These are phyloP conservation scores for Daldinia bambusicola DNA, from an alignment of 495 filamentous ascomycete genomes.

Conservation along the genomic window DNA sequence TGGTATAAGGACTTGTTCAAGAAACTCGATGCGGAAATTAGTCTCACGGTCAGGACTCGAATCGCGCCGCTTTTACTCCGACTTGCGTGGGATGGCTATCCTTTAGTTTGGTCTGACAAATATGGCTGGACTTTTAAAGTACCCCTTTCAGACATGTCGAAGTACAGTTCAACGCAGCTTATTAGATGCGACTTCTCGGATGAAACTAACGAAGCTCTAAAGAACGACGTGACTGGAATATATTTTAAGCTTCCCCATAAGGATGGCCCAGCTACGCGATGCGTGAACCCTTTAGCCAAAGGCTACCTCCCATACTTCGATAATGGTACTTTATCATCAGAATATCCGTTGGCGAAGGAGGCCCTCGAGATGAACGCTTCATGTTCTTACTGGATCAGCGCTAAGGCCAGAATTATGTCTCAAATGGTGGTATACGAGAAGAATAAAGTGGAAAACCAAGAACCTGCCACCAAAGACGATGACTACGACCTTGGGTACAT, in stretches of 20 bases:
- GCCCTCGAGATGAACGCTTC: slow-evolving; percentile 98
- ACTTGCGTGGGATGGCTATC: slow-evolving; percentile 87
- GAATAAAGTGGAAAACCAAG: slow-evolving; percentile 56
- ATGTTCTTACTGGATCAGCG: slow-evolving; percentile 98
- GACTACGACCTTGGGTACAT: slow-evolving; percentile 71
- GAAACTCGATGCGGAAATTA: slow-evolving; percentile 70
- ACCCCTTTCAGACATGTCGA: slow-evolving; percentile 66
- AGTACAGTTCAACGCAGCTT: slow-evolving; percentile 76
- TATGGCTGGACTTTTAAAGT: slow-evolving; percentile 93
- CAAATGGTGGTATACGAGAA: slow-evolving; percentile 92
- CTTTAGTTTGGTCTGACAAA: slow-evolving; percentile 90
- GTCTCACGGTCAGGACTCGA: slow-evolving; percentile 85
- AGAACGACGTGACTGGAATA: slow-evolving; percentile 69
- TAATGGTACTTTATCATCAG: slow-evolving; percentile 83
- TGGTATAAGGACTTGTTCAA: slow-evolving; percentile 95
- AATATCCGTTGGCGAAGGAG: slow-evolving; percentile 89
- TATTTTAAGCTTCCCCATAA: slow-evolving; percentile 98
- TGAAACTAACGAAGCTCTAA: slow-evolving; percentile 70
- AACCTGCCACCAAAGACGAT: slow-evolving; percentile 14
- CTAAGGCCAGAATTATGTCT: slow-evolving; percentile 87
- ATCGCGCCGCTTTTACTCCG: slow-evolving; percentile 88
- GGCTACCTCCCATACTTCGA: slow-evolving; percentile 91
- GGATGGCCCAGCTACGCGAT: slow-evolving; percentile 86
- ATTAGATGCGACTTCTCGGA: slow-evolving; percentile 78
- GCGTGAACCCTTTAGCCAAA: slow-evolving; percentile 88